Base-by-base conservation (phyloP, 2,329 filamentous ascomycete species). In the Sporothrix sp. region DNA sequence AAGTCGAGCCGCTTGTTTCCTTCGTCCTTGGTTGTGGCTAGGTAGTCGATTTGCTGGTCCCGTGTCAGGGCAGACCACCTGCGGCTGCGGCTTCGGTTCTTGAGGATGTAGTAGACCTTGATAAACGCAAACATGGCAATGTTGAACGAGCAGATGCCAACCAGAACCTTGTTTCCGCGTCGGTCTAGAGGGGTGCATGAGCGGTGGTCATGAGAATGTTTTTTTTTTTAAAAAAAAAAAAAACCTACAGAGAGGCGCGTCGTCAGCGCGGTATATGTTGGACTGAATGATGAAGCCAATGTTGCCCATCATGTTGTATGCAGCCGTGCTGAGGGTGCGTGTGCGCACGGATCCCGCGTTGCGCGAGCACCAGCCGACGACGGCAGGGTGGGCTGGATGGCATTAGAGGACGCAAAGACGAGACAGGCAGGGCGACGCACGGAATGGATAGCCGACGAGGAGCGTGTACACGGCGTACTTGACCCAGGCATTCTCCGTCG, bases 281-380 rank as follows among this genome's bases (percentile, higher is more conserved):
- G 67, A 67, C 0, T 65, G 60, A 25, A 69, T 66, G 44, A 74
- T 71, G 43, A 62, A 67, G 20, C 66, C 64, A 0, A 68, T 64
- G 52, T 75, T 71, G 0, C 73, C 69, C 16, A 65, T 66, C 69
- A 75, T 75, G 58, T 83, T 84, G 65, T 83, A 83, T 7, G 81
- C 55, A 0, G 78, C 79, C 0, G 74, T 72, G 0, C 75, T 74
- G 10, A 84, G 76, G 1, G 81, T 78, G 3, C 81, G 66, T 0
- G 79, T 83, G 2, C 79, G 71, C 1, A 84, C 80, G 2, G 73
- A 72, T 25, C 78, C 78, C 1, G 78, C 74, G 58, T 84, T 84
- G 47, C 78, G 71, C 3, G 76, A 79, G 2, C 74, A 79, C 63
- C 78, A 75, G 0, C 73, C 76, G 0, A 82, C 79, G 74, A 28